Conservation (phyloP, 306 rosid species). For the Ammopiptanthus mongolicus region DNA sequence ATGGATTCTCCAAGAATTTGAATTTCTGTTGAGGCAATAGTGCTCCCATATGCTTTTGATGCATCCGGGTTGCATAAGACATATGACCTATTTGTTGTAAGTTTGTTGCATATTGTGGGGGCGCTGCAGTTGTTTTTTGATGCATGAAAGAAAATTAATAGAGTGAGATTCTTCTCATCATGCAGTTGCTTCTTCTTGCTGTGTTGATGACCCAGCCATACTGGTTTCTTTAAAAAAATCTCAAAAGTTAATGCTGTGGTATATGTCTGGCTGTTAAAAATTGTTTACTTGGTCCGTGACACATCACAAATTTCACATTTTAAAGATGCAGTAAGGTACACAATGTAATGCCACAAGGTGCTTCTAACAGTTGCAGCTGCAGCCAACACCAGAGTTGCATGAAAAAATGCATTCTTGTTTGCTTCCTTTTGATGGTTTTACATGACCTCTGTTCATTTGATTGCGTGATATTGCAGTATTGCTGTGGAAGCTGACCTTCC, state of each 20-base stretch:
- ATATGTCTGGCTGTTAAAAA: not conserved
- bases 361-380: constrained; percentile 6
- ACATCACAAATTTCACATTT: not conserved
- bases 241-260: not conserved
- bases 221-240: not conserved
- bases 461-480: constrained; percentile 48
- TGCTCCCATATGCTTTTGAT: constrained; percentile 17
- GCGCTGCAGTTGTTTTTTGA: not conserved
- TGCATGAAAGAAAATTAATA: not conserved
- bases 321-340: not conserved
- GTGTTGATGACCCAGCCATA: not conserved
- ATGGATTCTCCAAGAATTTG: constrained; percentile 7
- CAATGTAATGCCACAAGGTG: not conserved
- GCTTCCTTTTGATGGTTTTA: constrained; percentile 29
- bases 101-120: not conserved
- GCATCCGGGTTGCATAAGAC: constrained; percentile 3
- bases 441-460: constrained; percentile 16
- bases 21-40: not conserved
- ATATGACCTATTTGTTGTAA: not conserved
- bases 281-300: not conserved
- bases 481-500: constrained; percentile 69
- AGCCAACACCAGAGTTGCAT: constrained; percentile 1
- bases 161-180: not conserved
- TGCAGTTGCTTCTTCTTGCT: not conserved
- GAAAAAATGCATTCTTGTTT: not conserved